Conservation (phyloP, 2,329 filamentous ascomycete genomes). For the Blumeriella jaapii region DNA sequence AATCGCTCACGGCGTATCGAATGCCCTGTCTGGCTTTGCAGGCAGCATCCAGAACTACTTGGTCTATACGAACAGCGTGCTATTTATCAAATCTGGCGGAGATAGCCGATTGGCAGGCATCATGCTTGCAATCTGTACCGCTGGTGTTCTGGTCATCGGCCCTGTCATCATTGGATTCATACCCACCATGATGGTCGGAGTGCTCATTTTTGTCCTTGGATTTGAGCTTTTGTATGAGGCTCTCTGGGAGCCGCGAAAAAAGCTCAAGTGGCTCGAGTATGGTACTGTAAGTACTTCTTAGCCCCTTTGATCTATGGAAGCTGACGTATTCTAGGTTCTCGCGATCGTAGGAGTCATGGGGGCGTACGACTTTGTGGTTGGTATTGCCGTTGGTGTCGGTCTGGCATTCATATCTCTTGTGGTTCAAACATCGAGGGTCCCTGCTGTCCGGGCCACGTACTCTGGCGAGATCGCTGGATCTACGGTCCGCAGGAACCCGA, state of each 20-base stretch:
- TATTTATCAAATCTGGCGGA: constrained; percentile 90
- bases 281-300: constrained; percentile 54
- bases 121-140: constrained; percentile 70
- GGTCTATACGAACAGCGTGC: constrained; percentile 93
- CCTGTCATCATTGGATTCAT: constrained; percentile 87
- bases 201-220: constrained; percentile 86
- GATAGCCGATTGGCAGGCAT: constrained; percentile 77
- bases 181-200: constrained; percentile 92
- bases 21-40: constrained; percentile 72
- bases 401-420: constrained; percentile 86
- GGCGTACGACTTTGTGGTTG: constrained; percentile 88
- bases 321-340: constrained; percentile 42
- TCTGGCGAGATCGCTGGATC: constrained; percentile 82
- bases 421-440: constrained; percentile 80
- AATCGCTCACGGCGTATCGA: constrained; percentile 85
- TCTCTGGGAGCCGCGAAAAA: constrained; percentile 77
- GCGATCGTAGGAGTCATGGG: constrained; percentile 94
- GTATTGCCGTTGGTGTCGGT: constrained; percentile 83
- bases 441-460: constrained; percentile 82
- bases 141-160: constrained; percentile 72
- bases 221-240: constrained; percentile 88
- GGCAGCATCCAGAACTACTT: constrained; percentile 96
- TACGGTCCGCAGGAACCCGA: constrained; percentile 81
- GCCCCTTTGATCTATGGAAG: constrained; percentile 2
- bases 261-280: constrained; percentile 79